Conservation (phyloP, 2,329 filamentous ascomycete species). For the Colletotrichum euphorbiae region DNA sequence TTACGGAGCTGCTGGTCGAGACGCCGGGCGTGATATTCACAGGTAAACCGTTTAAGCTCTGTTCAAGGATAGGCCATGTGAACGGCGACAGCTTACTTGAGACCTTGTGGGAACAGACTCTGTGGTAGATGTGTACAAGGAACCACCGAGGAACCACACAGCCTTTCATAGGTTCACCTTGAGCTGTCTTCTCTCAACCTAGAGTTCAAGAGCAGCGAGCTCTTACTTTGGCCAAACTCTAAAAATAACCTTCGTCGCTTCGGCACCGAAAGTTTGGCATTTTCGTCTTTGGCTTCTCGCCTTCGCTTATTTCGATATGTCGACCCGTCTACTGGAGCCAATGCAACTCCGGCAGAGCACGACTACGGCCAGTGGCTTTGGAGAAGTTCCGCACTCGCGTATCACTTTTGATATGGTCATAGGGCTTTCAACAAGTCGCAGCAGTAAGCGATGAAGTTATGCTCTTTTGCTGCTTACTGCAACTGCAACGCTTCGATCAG, state of each 20-base stretch:
- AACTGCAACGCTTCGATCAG: neutral
- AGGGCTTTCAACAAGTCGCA: too few species aligned
- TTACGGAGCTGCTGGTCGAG: neutral
- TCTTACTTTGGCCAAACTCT: neutral
- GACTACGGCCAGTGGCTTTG: too few species aligned
- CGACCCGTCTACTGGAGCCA: neutral
- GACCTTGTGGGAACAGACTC: conserved; percentile 2
- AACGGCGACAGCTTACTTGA: conserved; percentile 2
- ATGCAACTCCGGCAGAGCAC: neutral
- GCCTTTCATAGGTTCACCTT: conserved; percentile 31
- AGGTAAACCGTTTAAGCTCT: neutral
- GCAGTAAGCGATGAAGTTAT: neutral
- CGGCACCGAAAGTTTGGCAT: neutral
- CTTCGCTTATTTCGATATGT: neutral
- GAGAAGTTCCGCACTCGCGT: too few species aligned
- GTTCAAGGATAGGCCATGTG: neutral
- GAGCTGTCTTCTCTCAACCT: conserved; percentile 30
- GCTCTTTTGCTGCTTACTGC: neutral
- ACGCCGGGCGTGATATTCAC: too few species aligned
- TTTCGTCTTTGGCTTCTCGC: neutral
- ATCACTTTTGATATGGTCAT: too few species aligned
- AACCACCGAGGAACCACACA: conserved; percentile 19
- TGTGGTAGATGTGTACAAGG: neutral
- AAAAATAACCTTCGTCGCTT: conserved; percentile 15
- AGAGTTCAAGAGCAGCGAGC: conserved; percentile 22